Evolutionary conservation across 1,284 basidiomycete species (phyloP), one percentile per base, ranked within the genome.

Genomic region (Amylostereum chailletii): DNA sequence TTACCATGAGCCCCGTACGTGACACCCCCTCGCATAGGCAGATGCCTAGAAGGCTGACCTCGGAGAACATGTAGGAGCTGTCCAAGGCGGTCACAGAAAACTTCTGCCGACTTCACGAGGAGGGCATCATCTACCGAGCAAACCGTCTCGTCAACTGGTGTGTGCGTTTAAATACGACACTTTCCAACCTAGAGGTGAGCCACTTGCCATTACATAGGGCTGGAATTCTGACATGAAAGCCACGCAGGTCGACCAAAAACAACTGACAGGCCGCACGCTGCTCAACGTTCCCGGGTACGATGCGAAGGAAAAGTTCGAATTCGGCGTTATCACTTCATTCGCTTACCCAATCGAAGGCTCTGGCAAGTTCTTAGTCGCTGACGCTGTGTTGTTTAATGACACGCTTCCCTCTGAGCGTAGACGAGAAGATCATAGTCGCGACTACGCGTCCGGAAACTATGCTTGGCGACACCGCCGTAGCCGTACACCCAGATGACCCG

Each of bases 141-240:
- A 99, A 98, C 66, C 84, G 95, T 36, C 81, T 99, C 46, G 95
- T 99, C 57, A 98, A 99, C 67, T 99, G 96, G 95, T 99, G 95
- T 75, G 90, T 94, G 52, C 81, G 84, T 63, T 71, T 99, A 55
- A 97, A 97, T 67, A 99, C 96, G 6, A 96, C 94, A 0, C 73
- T 99, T 5, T 98, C 94, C 45, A 98, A 97, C 68, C 77, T 99
- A 49, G 96, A 99, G 77, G 88, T 85, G 46, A 43, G 43, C 40
- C 8, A 5, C 10, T 27, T 41, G 2, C 30, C 6, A 9, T 31
- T 33, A 8, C 10, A 29, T 37, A 33, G 8, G 3, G 38, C n/a
- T 26, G 1, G 42, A 33, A 19, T 48, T n/a, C 37, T 37, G 8
- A 49, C 34, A 26, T 31, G 5, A 3, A 26, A 19, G 43, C 9